Base-by-base conservation (phyloP, 1,284 basidiomycete species). In the Irpex sp. region DNA sequence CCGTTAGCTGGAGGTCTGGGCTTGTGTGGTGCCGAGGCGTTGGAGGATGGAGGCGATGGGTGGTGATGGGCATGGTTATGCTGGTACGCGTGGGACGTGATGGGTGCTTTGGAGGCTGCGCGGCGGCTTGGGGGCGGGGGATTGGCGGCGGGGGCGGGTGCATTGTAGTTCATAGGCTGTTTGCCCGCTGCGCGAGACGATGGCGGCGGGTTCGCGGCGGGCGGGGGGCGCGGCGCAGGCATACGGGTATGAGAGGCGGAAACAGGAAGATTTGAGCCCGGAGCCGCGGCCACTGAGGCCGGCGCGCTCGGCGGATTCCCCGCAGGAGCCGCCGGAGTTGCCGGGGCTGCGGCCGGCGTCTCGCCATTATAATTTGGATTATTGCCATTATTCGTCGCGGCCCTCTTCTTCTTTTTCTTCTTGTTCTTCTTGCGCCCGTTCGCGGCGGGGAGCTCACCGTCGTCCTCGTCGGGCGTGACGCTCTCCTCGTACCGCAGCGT, bases 181-280 rank as follows among this genome's bases (percentile, higher is more conserved):
- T 92, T 92, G 71, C 89, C 89, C 54, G 88, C 88, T 9, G 89
- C 90, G 36, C 90, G 79, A 37, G 89, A 89, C 65, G 82, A 85
- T 47, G 79, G 89, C 67, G 76, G 84, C 66, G 75, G 84, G 71
- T 79, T 74, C 59, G 78, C 71, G 48, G 78, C 67, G 34, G 78
- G 66, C 74, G 76, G 37, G 76, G 78, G 69, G 59, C 75, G 76
- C 71, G 74, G 75, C 66, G 76, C 74, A 71, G 78, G 75, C 78
- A 79, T 78, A 70, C 79, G 77, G 71, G 75, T 73, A 66, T 70
- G 77, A 66, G 76, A 67, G 72, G 73, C 75, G 79, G 79, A 77
- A 73, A 74, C 76, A 71, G 73, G 73, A 74, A 71, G 76, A 77
- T 74, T 74, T 71, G 75, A 72, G 65, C 74, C 70, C 65, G 69